Evolutionary conservation across 73 alveolate species (phyloP), one percentile per base, ranked within the genome.

Genomic region (Symbiodinium natans): DNA sequence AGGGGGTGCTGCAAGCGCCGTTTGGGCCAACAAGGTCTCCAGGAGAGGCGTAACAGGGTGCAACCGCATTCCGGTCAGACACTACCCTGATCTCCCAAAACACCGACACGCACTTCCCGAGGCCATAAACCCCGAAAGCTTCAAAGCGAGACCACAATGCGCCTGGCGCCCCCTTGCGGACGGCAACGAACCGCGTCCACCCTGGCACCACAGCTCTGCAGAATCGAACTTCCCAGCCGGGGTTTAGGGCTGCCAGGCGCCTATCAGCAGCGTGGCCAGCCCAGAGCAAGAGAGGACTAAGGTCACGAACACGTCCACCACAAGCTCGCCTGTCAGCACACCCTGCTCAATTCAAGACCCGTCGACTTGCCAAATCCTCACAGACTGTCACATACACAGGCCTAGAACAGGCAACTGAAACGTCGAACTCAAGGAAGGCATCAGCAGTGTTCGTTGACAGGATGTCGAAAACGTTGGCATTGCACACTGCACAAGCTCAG

Each of bases 221-320:
- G 5, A 59, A 19, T 10, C 33, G 33, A 19, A 25, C 33, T n/a
- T 19, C 9, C 36, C 77, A 59, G 29, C 84, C 41, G 29, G 11
- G 19, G 41, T 2, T 2, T 40, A 40, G 25, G 86, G 23, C 11
- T 21, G 34, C 86, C 31, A n/a, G n/a, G n/a, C 43, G 52, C 95
- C 95, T 21, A 89, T 4, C 48, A 68, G 19, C 42, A 89, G 87
- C 6, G 95, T 89, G 23, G 95, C 95, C 83, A 89, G 38, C 75
- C 95, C 95, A 19, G 87, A 68, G 52, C 43, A 63, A 38, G 95
- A 63, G 33, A 89, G 77, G 43, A 71, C 75, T 34, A 89, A 38
- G 27, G 87, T 89, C 77, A 89, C 95, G 9, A 82, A 83, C 54
- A 89, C 95, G 38, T 89, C 95, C 73, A 89, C 87, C 2, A 82